phyloP scores from a whole-genome alignment of 1,284 basidiomycete genomes.

The Agroathelia rolfsii region DNA sequence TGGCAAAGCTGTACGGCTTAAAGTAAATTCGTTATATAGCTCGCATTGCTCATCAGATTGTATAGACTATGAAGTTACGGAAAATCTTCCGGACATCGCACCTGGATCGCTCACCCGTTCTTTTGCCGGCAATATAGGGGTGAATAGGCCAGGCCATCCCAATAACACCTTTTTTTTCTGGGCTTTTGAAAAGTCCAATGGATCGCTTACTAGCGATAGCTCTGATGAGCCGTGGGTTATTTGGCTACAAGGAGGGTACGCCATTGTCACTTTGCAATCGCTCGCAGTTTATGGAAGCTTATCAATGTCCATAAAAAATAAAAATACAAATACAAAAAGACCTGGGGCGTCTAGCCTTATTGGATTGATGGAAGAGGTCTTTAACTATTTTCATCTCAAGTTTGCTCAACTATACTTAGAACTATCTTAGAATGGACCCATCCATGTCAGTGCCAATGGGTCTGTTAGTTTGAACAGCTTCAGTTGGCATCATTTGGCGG shows the following conservation, averaged over 20 bases:
- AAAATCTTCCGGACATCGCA: slow-evolving; percentile 52
- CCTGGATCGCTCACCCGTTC: slow-evolving; percentile 43
- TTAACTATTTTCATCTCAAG: slow-evolving; percentile 1
- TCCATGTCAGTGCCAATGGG: slow-evolving; percentile 41
- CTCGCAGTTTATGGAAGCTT: no score
- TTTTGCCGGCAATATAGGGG: slow-evolving; percentile 61
- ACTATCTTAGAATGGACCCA: slow-evolving; percentile 54
- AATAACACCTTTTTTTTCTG: slow-evolving; percentile 70
- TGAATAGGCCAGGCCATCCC: slow-evolving; percentile 48
- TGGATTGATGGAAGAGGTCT: neutral
- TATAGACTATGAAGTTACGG: slow-evolving; percentile 46
- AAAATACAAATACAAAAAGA: no score
- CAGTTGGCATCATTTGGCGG: slow-evolving; percentile 51
- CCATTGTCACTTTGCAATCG: no score
- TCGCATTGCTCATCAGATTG: neutral
- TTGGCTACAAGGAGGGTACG: slow-evolving; percentile 67
- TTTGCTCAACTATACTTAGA: slow-evolving; percentile 3
- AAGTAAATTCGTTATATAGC: no score
- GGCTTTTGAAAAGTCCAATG: slow-evolving; percentile 51
- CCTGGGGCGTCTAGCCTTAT: no score
- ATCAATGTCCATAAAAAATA: no score
- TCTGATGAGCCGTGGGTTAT: slow-evolving; percentile 58
- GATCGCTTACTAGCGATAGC: slow-evolving; percentile 44
- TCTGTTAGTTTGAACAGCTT: slow-evolving; percentile 38
- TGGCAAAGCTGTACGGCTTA: slow-evolving; percentile 52